Evolutionary conservation across 306 rosid genomes (phyloP).

Genomic region (Fragaria nilgerrensis): DNA sequence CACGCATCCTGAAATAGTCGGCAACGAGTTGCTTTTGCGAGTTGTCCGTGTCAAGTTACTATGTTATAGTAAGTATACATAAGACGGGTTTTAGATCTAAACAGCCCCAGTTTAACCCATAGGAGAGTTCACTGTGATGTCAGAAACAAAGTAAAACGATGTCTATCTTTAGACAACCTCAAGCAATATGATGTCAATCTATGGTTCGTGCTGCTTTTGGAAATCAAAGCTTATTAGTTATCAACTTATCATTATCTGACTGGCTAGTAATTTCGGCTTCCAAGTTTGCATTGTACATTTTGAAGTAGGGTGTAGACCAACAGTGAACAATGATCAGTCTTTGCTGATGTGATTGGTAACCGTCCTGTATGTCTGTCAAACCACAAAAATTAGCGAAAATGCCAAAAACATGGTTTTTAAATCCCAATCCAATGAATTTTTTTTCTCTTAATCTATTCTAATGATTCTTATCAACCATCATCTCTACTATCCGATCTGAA

Average conservation of each 20-base stretch:
- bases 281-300: neutral
- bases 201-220: neutral
- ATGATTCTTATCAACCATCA: too few species aligned
- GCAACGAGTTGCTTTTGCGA: neutral
- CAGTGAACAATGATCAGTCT: too few species aligned
- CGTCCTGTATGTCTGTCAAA: too few species aligned
- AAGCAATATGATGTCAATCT: neutral
- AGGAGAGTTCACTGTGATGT: slow-evolving; percentile 14
- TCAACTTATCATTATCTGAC: neutral
- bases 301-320: too few species aligned
- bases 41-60: slow-evolving; percentile 7
- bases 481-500: too few species aligned
- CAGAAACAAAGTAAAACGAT: slow-evolving; percentile 20
- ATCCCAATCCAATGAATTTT: too few species aligned
- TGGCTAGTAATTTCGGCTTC: neutral
- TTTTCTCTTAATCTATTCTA: too few species aligned
- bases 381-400: too few species aligned
- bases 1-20: neutral
- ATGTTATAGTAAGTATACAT: slow-evolving; percentile 11
- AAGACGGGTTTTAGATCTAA: slow-evolving; percentile 22
- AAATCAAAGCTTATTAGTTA: neutral
- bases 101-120: slow-evolving; percentile 28
- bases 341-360: too few species aligned
- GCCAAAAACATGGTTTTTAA: too few species aligned
- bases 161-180: neutral